Evolutionary conservation across 306 rosid species (phyloP).

Genomic region (Neltuma alba): DNA sequence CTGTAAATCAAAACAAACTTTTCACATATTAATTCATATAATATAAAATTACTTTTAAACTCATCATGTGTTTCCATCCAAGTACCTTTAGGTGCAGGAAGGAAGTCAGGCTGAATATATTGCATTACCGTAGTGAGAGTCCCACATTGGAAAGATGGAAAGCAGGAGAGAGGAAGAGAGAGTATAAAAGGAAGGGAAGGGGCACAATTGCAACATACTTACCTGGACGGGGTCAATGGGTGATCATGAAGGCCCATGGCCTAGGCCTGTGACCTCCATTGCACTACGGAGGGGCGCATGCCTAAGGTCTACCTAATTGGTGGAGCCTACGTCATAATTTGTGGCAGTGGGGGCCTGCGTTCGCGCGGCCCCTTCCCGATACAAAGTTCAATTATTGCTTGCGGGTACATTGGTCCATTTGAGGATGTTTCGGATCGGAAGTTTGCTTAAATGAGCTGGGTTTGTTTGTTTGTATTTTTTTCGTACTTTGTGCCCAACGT

Average conservation of each 20-base stretch:
- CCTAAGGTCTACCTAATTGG: slow-evolving; percentile 57
- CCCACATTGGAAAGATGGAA: neutral
- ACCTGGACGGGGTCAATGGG: slow-evolving; percentile 57
- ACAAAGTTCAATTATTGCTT: neutral
- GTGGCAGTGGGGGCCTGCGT: slow-evolving; percentile 63
- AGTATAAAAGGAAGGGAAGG: neutral
- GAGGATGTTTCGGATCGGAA: too few relatives aligned
- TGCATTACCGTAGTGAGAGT: neutral
- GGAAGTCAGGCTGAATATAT: too few relatives aligned
- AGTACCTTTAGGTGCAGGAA: too few relatives aligned
- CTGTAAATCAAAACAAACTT: too few relatives aligned
- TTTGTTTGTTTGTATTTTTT: too few relatives aligned
- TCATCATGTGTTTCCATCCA: too few relatives aligned
- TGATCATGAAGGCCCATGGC: slow-evolving; percentile 39
- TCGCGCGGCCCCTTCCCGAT: slow-evolving; percentile 12
- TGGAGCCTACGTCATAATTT: slow-evolving; percentile 70
- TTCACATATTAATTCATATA: too few relatives aligned
- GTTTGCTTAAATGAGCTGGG: too few relatives aligned
- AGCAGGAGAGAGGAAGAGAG: neutral
- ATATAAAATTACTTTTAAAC: too few relatives aligned
- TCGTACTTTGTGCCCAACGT: too few relatives aligned
- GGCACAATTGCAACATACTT: slow-evolving; percentile 7
- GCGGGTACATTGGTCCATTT: too few relatives aligned
- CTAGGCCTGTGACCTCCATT: slow-evolving; percentile 46
- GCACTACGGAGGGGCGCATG: slow-evolving; percentile 53